Conservation (phyloP, 2,329 filamentous ascomycete genomes). For the Ascochyta rabiei region DNA sequence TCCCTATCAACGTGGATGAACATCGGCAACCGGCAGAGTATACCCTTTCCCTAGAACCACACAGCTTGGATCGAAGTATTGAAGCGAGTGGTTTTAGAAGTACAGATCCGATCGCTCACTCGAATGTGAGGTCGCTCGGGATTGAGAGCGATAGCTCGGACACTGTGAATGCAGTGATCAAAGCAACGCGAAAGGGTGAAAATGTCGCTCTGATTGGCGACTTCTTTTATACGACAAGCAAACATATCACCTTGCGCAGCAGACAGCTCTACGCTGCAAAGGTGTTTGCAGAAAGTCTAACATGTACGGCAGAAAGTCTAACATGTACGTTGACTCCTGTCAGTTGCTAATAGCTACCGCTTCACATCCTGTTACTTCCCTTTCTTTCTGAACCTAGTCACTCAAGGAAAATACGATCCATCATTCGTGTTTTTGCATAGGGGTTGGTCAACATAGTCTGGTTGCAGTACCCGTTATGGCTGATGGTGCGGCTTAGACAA, state of each 20-base stretch:
- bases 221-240: constrained; percentile 13
- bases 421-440: constrained; percentile 6
- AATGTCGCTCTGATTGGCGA: constrained; percentile 14
- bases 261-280: constrained; percentile 11
- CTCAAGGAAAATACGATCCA: constrained; percentile 11
- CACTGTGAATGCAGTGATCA: constrained; percentile 14
- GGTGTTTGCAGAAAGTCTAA: background rate
- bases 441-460: background rate
- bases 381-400: constrained; percentile 1
- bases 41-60: constrained; percentile 7
- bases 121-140: constrained; percentile 2
- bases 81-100: constrained; percentile 14
- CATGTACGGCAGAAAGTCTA: background rate
- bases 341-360: background rate
- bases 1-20: constrained; percentile 7
- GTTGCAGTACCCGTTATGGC: background rate
- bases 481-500: background rate
- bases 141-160: constrained; percentile 11
- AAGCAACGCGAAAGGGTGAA: constrained; percentile 12
- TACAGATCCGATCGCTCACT: constrained; percentile 4
- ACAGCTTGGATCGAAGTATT: constrained; percentile 7
- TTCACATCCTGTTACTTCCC: constrained; percentile 2
- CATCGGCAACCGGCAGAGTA: constrained; percentile 2
- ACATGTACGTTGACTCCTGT: background rate
- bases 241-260: constrained; percentile 11